Evolutionary conservation across 202 grass and related monocot genomes (phyloP), one percentile per base, ranked within the genome.

Genomic region (Bolboschoenoplectus hybrid): DNA sequence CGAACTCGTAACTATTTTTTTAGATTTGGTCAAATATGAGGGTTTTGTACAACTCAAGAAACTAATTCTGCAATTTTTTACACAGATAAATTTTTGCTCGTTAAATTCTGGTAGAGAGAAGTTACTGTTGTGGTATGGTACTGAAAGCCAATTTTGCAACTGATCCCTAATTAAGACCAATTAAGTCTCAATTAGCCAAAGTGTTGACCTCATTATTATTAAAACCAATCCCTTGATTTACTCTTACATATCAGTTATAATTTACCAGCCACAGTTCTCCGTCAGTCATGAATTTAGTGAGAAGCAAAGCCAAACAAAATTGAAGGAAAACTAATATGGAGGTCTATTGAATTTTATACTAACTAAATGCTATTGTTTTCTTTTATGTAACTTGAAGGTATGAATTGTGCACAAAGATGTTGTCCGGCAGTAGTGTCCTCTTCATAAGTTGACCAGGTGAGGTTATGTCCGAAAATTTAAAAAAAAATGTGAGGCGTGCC

Each of bases 361-460:
- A 7, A 78, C 74, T 39, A 78, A 74, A 53, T 38, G 74, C 10
- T 78, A 56, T 57, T 38, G 74, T n/a, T 38, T 77, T 17, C 46
- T 56, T 56, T 57, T 78, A 13, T 52, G 12, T 56, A 57, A 57
- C 6, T 17, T 78, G 7, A 32, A 75, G n/a, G 19, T 51, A 53
- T 78, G 74, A 78, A 57, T 57, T 38, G 50, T 53, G 51, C 51
- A 78, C 12, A 5, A 78, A 78, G 74, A 26, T 39, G 34, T 78
- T 14, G 13, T 39, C 10, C 34, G 3, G 13, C 50, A 57, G 74
- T 32, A 57, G 51, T 78, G 12, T 78, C 51, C 32, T 78, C 51
- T 78, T 7, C 74, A 78, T 78, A 39, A 78, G 11, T 76, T 76
- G 45, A 76, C 50, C 47, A 76, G 47, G 73, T 76, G 49, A 32